A percentile compares a stretch with the other conserved stretches of the same genome.
Conservation (phyloP, 1,284 basidiomycete species). For the Caloboletus firmus region DNA sequence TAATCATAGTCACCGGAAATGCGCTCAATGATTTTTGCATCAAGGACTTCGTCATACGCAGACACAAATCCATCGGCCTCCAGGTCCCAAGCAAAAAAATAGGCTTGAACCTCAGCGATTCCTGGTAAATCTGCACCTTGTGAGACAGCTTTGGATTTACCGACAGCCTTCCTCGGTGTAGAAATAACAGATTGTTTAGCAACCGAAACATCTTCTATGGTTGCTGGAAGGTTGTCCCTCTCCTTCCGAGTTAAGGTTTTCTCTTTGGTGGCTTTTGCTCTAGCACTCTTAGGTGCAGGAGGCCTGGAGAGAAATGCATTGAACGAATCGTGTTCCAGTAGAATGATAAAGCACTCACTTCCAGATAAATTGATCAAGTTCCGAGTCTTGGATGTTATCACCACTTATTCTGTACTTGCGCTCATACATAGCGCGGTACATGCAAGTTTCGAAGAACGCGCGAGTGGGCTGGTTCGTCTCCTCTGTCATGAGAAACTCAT, state of each 20-base stretch:
- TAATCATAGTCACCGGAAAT: conserved; percentile 50
- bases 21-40: conserved; percentile 65
- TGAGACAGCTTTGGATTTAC: conserved; percentile 16
- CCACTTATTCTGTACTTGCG: conserved; percentile 78
- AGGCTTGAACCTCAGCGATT: conserved; percentile 48
- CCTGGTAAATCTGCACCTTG: conserved; percentile 27
- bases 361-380: conserved; percentile 78
- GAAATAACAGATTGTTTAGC: conserved; percentile 9
- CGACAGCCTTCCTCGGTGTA: conserved; percentile 13
- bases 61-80: conserved; percentile 65
- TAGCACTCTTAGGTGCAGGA: conserved; percentile 33
- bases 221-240: conserved; percentile 10
- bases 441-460: conserved; percentile 89
- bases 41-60: conserved; percentile 66
- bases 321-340: conserved; percentile 18
- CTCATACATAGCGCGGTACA: conserved; percentile 94
- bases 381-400: conserved; percentile 65
- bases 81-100: conserved; percentile 75
- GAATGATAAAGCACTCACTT: conserved; percentile 48
- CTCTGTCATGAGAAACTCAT: conserved; percentile 72
- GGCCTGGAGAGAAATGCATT: conserved; percentile 37
- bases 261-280: conserved; percentile 24
- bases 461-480: conserved; percentile 84
- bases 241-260: conserved; percentile 21
- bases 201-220: conserved; percentile 1